Percentiles rank a stretch among this genome's conserved stretches.
Conservation (phyloP, 306 rosid genomes). For the Rubus parviflorus region DNA sequence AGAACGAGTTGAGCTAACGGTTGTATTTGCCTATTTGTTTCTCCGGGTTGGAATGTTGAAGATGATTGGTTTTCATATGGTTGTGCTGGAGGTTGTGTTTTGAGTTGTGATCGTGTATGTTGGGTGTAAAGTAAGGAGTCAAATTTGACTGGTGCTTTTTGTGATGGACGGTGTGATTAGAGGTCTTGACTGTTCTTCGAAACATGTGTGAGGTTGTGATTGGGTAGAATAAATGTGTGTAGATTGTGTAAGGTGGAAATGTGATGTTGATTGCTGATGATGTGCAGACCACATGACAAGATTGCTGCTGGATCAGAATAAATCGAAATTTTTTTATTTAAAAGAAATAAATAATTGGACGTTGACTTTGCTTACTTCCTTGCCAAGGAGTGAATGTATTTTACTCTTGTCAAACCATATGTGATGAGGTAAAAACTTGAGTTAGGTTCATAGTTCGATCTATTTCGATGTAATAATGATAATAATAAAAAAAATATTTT, state of each 20-base stretch:
- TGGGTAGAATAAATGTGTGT: conserved; percentile 3
- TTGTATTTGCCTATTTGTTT: background rate
- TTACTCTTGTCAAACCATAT: too few relatives aligned
- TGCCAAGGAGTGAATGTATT: too few relatives aligned
- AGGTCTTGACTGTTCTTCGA: background rate
- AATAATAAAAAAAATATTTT: too few relatives aligned
- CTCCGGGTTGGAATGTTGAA: conserved; percentile 15
- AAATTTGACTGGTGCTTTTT: too few relatives aligned
- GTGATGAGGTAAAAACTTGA: too few relatives aligned
- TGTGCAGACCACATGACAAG: conserved; percentile 42
- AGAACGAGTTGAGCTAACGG: conserved; percentile 6
- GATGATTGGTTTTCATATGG: conserved; percentile 20
- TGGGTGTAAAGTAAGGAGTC: background rate
- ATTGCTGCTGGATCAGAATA: conserved; percentile 25
- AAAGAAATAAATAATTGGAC: background rate
- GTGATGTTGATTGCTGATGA: background rate
- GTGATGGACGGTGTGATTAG: too few relatives aligned
- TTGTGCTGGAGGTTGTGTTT: background rate
- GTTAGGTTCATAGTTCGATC: too few relatives aligned
- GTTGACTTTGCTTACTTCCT: background rate
- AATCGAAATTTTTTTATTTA: background rate
- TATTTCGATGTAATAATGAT: too few relatives aligned
- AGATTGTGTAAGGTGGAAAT: background rate
- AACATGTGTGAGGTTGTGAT: background rate
- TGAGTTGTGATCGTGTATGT: conserved; percentile 2